A percentile compares a stretch with the other conserved stretches of the same genome.
Evolutionary conservation across 139 green algal genomes (phyloP).

Genomic region (Pleodorina starrii): DNA sequence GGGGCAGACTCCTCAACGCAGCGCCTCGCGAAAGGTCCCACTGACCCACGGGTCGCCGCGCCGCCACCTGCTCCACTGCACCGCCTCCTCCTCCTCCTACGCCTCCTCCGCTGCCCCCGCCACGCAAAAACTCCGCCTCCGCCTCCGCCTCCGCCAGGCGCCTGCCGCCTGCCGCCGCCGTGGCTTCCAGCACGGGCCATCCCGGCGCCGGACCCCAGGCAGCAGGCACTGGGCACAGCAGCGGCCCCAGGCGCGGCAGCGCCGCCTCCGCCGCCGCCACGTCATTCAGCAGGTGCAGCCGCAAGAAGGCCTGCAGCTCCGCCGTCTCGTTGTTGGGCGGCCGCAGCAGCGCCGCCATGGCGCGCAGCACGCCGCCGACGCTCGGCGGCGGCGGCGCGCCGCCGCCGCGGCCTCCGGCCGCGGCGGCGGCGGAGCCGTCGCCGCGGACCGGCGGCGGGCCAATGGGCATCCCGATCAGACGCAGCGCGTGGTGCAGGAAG

Average conservation of each 20-base stretch:
- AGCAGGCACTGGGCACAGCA: slow-evolving; percentile 36
- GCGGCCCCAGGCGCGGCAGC: background rate
- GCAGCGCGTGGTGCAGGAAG: slow-evolving; percentile 69
- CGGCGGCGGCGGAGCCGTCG: background rate
- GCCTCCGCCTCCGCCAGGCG: background rate
- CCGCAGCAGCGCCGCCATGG: slow-evolving; percentile 26
- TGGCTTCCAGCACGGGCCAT: background rate
- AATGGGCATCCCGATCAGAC: slow-evolving; percentile 65
- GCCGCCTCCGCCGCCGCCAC: background rate
- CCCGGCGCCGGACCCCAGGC: slow-evolving; percentile 29
- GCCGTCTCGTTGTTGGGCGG: slow-evolving; percentile 42
- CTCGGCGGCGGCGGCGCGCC: background rate
- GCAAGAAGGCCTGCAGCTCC: slow-evolving; percentile 13
- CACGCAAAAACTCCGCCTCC: too few relatives aligned
- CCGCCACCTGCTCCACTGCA: too few relatives aligned
- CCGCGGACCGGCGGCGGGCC: background rate
- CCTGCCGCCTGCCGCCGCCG: background rate
- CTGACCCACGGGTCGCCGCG: background rate
- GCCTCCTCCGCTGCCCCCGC: too few relatives aligned
- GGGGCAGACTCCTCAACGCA: background rate
- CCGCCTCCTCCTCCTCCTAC: too few relatives aligned
- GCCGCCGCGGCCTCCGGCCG: background rate
- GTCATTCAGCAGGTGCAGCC: background rate
- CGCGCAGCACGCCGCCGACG: slow-evolving; percentile 12
- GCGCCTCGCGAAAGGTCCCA: background rate